Evolutionary conservation across 2,329 filamentous ascomycete species (phyloP).

Genomic region (Trichoderma atroviride): DNA sequence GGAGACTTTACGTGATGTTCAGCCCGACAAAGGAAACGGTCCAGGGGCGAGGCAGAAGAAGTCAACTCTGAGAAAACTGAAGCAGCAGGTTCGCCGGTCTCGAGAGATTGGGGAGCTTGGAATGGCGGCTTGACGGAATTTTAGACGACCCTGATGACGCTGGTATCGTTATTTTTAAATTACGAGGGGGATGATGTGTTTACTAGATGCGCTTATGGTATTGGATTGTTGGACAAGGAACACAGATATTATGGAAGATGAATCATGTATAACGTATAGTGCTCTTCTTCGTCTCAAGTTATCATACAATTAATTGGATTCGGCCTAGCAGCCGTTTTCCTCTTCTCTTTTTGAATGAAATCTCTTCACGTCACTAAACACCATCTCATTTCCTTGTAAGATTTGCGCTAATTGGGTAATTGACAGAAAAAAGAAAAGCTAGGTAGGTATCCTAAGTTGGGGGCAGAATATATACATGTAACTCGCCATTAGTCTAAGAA

Average conservation of each 20-base stretch:
- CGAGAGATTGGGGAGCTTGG: slow-evolving; percentile 33
- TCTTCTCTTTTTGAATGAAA: not conserved
- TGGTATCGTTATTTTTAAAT: not conserved
- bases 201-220: not conserved
- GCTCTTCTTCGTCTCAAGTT: not conserved
- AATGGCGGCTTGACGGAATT: slow-evolving; percentile 1
- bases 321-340: no score
- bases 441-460: not conserved
- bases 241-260: not conserved
- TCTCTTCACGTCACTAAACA: not conserved
- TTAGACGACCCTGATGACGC: not conserved
- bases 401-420: not conserved
- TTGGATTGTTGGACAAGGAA: not conserved
- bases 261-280: not conserved
- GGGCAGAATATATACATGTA: not conserved
- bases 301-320: not conserved
- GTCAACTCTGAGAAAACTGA: slow-evolving; percentile 41
- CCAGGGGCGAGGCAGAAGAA: slow-evolving; percentile 36
- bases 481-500: not conserved
- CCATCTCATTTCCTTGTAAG: not conserved
- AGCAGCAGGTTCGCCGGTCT: slow-evolving; percentile 42
- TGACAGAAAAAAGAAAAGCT: not conserved
- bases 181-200: not conserved
- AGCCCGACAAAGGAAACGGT: slow-evolving; percentile 32
- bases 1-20: slow-evolving; percentile 47